Evolutionary conservation across 2,329 filamentous ascomycete species (phyloP).

Genomic region (Spiromastix sp.): DNA sequence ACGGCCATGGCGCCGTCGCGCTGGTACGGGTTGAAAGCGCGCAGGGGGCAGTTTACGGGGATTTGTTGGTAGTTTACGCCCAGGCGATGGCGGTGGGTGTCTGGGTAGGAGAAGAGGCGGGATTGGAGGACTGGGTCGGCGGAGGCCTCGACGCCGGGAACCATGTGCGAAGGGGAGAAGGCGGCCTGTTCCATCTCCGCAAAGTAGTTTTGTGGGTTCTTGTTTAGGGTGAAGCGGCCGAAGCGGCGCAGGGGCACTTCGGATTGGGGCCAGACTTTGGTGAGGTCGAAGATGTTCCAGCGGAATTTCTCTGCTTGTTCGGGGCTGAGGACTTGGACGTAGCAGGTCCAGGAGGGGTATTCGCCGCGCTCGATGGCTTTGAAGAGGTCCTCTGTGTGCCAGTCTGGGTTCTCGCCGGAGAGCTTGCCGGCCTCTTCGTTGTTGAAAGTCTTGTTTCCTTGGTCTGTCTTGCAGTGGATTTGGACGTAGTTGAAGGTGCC

Average conservation of each 20-base stretch:
- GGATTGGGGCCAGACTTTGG: conserved; percentile 57
- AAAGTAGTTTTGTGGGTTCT: conserved; percentile 58
- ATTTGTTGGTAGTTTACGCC: conserved; percentile 57
- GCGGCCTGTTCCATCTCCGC: conserved; percentile 61
- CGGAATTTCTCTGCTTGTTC: conserved; percentile 51
- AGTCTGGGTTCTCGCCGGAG: conserved; percentile 50
- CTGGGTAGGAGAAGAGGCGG: conserved; percentile 61
- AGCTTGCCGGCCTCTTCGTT: conserved; percentile 47
- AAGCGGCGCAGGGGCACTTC: conserved; percentile 52
- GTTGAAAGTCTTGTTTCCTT: conserved; percentile 51
- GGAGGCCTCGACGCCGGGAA: conserved; percentile 58
- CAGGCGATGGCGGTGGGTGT: conserved; percentile 55
- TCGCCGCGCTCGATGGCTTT: conserved; percentile 52
- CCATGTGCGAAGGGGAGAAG: conserved; percentile 58
- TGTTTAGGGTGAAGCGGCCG: conserved; percentile 54
- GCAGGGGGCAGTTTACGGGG: conserved; percentile 48
- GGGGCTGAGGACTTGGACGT: conserved; percentile 53
- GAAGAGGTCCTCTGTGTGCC: conserved; percentile 53
- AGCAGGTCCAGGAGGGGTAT: conserved; percentile 53
- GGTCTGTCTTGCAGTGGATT: conserved; percentile 53
- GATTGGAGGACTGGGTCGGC: conserved; percentile 61
- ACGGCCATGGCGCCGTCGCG: conserved; percentile 63
- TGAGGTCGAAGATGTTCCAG: conserved; percentile 59
- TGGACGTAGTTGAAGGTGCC: conserved; percentile 57
- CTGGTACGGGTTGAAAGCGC: conserved; percentile 54